Evolutionary conservation across 139 green algal species (phyloP), one percentile per base, ranked within the genome.

Genomic region (Volvox africanus): DNA sequence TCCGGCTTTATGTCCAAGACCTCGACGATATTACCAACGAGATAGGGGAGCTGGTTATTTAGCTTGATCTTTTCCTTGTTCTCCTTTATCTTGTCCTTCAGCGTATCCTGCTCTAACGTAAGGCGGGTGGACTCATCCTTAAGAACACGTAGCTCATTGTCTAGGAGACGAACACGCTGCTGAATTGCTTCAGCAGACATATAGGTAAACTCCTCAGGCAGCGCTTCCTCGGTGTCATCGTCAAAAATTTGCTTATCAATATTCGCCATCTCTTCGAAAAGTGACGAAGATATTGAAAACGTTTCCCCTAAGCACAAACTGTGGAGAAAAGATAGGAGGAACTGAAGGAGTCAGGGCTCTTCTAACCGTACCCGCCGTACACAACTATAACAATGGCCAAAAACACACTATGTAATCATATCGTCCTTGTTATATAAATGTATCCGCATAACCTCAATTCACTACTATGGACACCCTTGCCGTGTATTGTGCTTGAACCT

Each of bases 51-150:
- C 96, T 99, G 97, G 92, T 99, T 99, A 95, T 99, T 99, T 16
- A 99, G 95, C 93, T 99, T 99, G 89, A 99, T 98, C 92, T 99
- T 99, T 85, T 99, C 92, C 93, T 99, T 99, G 94, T 99, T 99
- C 88, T 98, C 97, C 92, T 98, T 98, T 88, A 98, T 96, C 89
- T 96, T 95, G 86, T 98, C 96, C 30, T 95, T 95, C 61, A 98
- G 86, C 19, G 91, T 91, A 69, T 92, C 92, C 88, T 97, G 95
- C 62, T 99, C 98, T 77, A 99, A 93, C 14, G 80, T 93, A 61
- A 99, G 93, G 12, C 98, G 95, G 44, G 94, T 97, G 36, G 92
- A 95, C 86, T 99, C 98, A 86, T 99, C 98, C 83, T 97, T 96
- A 14, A 99, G 94, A 26, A 99, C 98, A 9, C 98, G 95, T n/a